phyloP scores from a whole-genome alignment of 2,329 filamentous ascomycete genomes.

The Fusarium dimerum region DNA sequence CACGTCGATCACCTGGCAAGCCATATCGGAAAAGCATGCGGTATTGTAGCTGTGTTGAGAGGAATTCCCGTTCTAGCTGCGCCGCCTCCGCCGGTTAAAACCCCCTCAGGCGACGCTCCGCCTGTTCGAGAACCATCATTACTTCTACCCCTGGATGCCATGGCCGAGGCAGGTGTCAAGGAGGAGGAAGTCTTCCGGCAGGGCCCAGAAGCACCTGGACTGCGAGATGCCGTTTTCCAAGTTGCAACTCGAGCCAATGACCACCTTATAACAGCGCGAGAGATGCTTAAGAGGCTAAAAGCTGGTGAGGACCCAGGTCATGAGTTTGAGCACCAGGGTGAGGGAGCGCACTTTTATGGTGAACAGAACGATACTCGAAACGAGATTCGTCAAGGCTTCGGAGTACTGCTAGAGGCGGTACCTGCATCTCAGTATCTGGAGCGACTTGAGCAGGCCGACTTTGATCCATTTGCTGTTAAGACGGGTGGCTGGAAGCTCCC shows the following conservation, averaged over 20 bases:
- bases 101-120: slow-evolving; percentile 41
- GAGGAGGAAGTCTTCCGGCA: slow-evolving; percentile 89
- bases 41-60: slow-evolving; percentile 82
- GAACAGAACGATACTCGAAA: slow-evolving; percentile 38
- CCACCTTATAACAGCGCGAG: slow-evolving; percentile 88
- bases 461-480: slow-evolving; percentile 74
- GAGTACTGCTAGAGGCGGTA: slow-evolving; percentile 78
- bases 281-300: slow-evolving; percentile 82
- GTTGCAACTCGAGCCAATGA: slow-evolving; percentile 95
- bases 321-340: slow-evolving; percentile 83
- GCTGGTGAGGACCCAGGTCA: slow-evolving; percentile 76
- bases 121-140: slow-evolving; percentile 55
- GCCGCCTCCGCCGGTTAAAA: slow-evolving; percentile 52
- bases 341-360: slow-evolving; percentile 64
- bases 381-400: slow-evolving; percentile 65
- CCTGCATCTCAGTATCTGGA: slow-evolving; percentile 78
- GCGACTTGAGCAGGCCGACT: slow-evolving; percentile 76
- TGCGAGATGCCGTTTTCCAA: slow-evolving; percentile 87
- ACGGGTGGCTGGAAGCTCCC: slow-evolving; percentile 76
- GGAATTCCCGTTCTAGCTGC: slow-evolving; percentile 88
- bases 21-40: slow-evolving; percentile 91
- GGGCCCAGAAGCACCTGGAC: slow-evolving; percentile 74
- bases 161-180: slow-evolving; percentile 76
- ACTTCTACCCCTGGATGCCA: slow-evolving; percentile 83
- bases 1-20: slow-evolving; percentile 91